Conservation (phyloP, 306 rosid species). For the Cicer chorassanicum region DNA sequence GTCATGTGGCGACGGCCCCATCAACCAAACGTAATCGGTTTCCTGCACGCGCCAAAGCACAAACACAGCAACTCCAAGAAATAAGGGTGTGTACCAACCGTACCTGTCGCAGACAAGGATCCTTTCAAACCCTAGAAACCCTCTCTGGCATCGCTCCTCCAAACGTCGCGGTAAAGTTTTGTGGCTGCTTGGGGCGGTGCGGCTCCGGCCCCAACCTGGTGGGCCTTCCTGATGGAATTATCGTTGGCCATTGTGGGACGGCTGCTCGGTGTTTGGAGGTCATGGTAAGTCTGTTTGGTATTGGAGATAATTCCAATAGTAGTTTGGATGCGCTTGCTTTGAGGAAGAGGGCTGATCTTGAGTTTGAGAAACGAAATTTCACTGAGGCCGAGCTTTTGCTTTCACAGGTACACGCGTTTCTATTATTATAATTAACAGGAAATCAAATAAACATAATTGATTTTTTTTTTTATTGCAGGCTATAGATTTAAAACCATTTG, state of each 20-base stretch:
- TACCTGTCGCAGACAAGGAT: conserved; percentile 82
- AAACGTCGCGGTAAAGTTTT: conserved; percentile 58
- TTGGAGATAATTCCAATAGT: conserved; percentile 41
- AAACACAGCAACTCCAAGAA: conserved; percentile 43
- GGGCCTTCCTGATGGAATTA: conserved; percentile 59
- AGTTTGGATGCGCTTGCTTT: conserved; percentile 83
- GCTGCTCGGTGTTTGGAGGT: conserved; percentile 70
- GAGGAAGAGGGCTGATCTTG: conserved; percentile 68
- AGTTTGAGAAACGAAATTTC: conserved; percentile 54
- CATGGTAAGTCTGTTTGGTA: conserved; percentile 47
- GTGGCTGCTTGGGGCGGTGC: conserved; percentile 80
- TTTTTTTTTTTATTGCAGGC: conserved; percentile 60
- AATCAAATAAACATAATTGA: conserved; percentile 26
- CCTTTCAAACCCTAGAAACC: conserved; percentile 72
- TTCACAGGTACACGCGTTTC: conserved; percentile 56
- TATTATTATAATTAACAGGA: neutral
- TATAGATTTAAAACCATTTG: conserved; percentile 71
- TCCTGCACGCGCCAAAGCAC: conserved; percentile 34
- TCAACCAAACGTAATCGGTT: conserved; percentile 22
- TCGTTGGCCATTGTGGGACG: conserved; percentile 70
- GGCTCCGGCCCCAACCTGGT: conserved; percentile 84
- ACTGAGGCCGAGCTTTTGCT: conserved; percentile 69
- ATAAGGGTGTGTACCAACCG: conserved; percentile 88
- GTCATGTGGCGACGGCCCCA: conserved; percentile 2
- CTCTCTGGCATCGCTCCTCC: conserved; percentile 73